Percentiles rank a stretch among this genome's conserved stretches.
phyloP scores from a whole-genome alignment of 257 asterid genomes.

The Rubia yunnanensis region DNA sequence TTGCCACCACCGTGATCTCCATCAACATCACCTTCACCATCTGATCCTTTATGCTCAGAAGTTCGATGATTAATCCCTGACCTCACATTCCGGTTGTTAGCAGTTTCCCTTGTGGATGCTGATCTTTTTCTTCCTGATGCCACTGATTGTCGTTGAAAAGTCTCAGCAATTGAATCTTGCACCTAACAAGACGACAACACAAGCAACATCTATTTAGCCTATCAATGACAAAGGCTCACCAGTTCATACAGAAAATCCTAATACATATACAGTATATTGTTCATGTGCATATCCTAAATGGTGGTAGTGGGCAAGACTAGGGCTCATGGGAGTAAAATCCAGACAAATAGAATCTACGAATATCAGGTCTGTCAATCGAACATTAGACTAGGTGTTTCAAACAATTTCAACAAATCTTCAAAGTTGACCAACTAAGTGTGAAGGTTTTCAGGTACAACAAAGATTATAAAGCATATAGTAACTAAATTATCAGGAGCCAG shows the following conservation, averaged over 20 bases:
- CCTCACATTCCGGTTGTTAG: constrained; percentile 49
- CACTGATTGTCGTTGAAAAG: constrained; percentile 79
- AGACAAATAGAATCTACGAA: not conserved
- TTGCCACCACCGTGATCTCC: constrained; percentile 64
- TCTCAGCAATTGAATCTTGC: constrained; percentile 89
- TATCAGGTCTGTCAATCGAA: constrained; percentile 7
- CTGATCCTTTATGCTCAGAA: constrained; percentile 61
- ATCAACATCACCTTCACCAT: constrained; percentile 69
- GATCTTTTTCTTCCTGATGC: constrained; percentile 87
- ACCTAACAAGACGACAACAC: constrained; percentile 29
- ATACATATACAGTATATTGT: not conserved
- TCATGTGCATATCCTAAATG: not conserved
- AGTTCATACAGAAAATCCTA: not conserved
- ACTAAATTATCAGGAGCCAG: not conserved
- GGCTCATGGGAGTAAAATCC: not conserved
- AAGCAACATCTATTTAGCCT: not conserved
- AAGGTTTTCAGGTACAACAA: not conserved
- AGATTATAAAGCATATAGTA: not conserved
- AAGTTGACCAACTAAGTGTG: not conserved
- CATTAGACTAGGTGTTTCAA: not conserved
- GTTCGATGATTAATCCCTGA: constrained; percentile 53
- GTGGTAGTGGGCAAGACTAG: not conserved
- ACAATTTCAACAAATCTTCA: not conserved
- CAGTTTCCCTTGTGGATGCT: constrained; percentile 49
- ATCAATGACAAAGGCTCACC: not conserved